Percentiles rank a stretch among this genome's conserved stretches.
These are phyloP conservation scores for Russula brevipes DNA, from an alignment of 768 basidiomycete species.

Conservation along the genomic window DNA sequence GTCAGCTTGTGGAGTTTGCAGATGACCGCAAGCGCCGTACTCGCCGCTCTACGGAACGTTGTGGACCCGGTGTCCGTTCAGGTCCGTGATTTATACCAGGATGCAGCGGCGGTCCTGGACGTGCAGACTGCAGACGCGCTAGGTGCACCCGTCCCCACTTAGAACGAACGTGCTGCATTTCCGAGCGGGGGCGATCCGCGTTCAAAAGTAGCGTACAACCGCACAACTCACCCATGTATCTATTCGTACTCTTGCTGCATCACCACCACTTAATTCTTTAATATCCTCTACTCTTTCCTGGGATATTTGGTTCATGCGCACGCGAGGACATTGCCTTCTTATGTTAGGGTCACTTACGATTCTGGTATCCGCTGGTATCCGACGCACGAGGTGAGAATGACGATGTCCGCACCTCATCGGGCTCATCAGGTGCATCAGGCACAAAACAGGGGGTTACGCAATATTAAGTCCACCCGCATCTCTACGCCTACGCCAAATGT, in stretches of 20 bases:
- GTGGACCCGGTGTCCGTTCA: conserved; percentile 57
- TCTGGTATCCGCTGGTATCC: too few species aligned
- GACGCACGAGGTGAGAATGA: too few species aligned
- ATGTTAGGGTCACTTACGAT: too few species aligned
- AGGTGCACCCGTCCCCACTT: conserved; percentile 1
- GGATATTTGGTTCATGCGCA: too few species aligned
- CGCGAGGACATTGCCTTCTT: too few species aligned
- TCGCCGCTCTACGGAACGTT: conserved; percentile 69
- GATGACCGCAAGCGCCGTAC: conserved; percentile 83
- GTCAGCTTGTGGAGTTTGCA: conserved; percentile 95
- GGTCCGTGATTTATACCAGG: conserved; percentile 32
- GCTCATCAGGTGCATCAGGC: too few species aligned
- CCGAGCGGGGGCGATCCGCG: not conserved
- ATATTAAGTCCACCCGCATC: too few species aligned
- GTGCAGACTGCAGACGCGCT: not conserved
- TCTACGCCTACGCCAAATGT: too few species aligned
- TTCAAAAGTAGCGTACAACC: conserved; percentile 9
- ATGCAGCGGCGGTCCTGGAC: not conserved
- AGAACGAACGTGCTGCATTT: not conserved
- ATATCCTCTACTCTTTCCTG: not conserved
- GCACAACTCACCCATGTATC: not conserved
- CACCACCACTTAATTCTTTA: not conserved
- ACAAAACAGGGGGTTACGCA: too few species aligned
- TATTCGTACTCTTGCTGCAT: not conserved
- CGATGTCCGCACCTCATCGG: too few species aligned